These are phyloP conservation scores for Lachnellula hyalina DNA, from an alignment of 2,329 filamentous ascomycete genomes.

Conservation along the genomic window DNA sequence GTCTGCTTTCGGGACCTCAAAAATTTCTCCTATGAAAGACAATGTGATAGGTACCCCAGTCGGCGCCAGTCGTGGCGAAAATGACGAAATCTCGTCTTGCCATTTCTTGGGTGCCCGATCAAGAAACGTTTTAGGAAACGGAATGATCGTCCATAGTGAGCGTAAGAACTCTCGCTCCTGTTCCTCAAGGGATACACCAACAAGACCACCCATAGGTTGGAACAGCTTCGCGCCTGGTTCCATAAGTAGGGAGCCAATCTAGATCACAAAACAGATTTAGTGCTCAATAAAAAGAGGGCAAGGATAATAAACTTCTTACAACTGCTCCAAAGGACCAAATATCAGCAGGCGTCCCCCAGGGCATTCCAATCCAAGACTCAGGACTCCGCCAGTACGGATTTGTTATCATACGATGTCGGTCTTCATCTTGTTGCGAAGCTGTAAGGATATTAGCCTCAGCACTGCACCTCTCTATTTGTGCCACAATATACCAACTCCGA, in stretches of 20 bases:
- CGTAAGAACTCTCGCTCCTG: slow-evolving; percentile 8
- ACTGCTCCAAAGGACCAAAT: slow-evolving; percentile 12
- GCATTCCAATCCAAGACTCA: slow-evolving; percentile 11
- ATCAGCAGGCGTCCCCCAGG: slow-evolving; percentile 6
- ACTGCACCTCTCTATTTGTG: background rate
- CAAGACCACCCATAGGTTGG: slow-evolving; percentile 8
- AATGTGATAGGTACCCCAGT: slow-evolving; percentile 7
- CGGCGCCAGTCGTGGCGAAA: slow-evolving; percentile 8
- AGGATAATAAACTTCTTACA: slow-evolving; percentile 4
- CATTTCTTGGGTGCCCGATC: slow-evolving; percentile 1
- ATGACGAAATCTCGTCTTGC: slow-evolving; percentile 6
- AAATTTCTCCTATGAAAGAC: slow-evolving; percentile 6
- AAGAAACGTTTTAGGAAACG: slow-evolving; percentile 7
- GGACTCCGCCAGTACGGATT: slow-evolving; percentile 12
- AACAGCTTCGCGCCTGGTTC: slow-evolving; percentile 10
- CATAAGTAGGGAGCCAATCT: slow-evolving; percentile 13
- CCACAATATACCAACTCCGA: slow-evolving; percentile 7
- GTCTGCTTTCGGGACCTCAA: slow-evolving; percentile 7
- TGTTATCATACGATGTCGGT: slow-evolving; percentile 6
- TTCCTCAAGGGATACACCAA: slow-evolving; percentile 3
- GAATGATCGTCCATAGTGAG: slow-evolving; percentile 4
- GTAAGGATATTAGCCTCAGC: slow-evolving; percentile 1
- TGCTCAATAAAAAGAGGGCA: slow-evolving; percentile 1
- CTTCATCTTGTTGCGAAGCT: slow-evolving; percentile 5
- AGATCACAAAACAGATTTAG: slow-evolving; percentile 2